These are phyloP conservation scores for Sugiyamaella paludigena DNA, from an alignment of 1,139 yeast species.

Conservation along the genomic window DNA sequence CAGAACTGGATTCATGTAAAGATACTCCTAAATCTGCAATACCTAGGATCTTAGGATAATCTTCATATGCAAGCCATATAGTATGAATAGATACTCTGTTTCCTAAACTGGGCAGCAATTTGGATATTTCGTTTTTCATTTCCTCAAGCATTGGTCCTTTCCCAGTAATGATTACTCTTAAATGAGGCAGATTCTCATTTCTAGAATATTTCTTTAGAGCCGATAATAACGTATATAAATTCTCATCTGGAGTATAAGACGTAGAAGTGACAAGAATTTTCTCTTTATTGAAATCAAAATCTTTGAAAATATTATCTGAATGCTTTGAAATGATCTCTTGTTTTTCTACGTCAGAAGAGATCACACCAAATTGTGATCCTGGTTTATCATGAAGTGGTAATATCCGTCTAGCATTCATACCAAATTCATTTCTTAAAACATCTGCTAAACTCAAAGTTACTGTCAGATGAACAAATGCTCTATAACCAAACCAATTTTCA, in stretches of 20 bases:
- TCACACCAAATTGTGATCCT: slow-evolving; percentile 62
- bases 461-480: slow-evolving; percentile 69
- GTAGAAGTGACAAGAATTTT: slow-evolving; percentile 79
- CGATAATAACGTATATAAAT: slow-evolving; percentile 63
- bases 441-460: slow-evolving; percentile 76
- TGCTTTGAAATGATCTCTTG: slow-evolving; percentile 41
- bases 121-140: slow-evolving; percentile 44
- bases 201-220: slow-evolving; percentile 55
- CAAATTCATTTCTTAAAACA: slow-evolving; percentile 57
- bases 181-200: slow-evolving; percentile 44
- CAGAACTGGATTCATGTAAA: slow-evolving; percentile 86
- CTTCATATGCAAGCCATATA: slow-evolving; percentile 76
- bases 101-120: slow-evolving; percentile 37
- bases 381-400: slow-evolving; percentile 42
- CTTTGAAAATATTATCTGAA: slow-evolving; percentile 44
- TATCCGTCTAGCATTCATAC: slow-evolving; percentile 42
- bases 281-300: slow-evolving; percentile 42
- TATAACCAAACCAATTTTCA: slow-evolving; percentile 50
- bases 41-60: slow-evolving; percentile 73
- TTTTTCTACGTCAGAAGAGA: slow-evolving; percentile 34
- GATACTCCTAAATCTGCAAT: slow-evolving; percentile 88
- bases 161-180: slow-evolving; percentile 80
- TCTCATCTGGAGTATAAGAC: slow-evolving; percentile 95
- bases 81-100: slow-evolving; percentile 53
- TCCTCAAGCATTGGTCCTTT: slow-evolving; percentile 78